Base-by-base conservation (phyloP, 345 rosid genomes). In the Hypericum perforatum region DNA sequence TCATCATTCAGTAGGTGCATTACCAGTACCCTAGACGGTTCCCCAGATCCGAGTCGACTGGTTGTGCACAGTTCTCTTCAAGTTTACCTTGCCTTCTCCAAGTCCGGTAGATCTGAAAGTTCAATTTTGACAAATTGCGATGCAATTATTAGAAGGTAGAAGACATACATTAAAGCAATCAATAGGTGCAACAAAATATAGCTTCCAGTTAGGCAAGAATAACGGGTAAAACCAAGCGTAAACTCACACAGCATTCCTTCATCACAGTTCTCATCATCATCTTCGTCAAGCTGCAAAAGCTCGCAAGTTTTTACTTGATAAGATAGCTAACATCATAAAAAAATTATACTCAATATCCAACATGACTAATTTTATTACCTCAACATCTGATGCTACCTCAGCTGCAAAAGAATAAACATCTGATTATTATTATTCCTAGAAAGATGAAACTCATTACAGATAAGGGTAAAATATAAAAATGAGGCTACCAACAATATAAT, bases 211-310 rank as follows among this genome's bases (percentile, higher is more conserved):
- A 45, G 0, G 15, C 15, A 45, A 14, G 7, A 7, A 2, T 2
- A 45, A 12, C 3, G 16, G 1, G 5, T 5, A 16, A 5, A 12
- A n/a, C 15, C 16, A 16, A 15, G 16, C 7, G 8, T 3, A 7
- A 53, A 85, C 98, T 88, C 68, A 92, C 98, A 92, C 16, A 92
- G 94, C 86, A 92, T 70, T 73, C 96, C 98, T 62, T 79, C 95
- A 41, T 83, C 94, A 43, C 86, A 80, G 78, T 85, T 76, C 52
- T 73, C 98, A 60, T 77, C 78, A 60, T 77, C 78, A 66, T 78
- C 83, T 52, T 65, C 80, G 39, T 16, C 82, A 67, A 66, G 53
- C 98, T 88, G 84, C 66, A 68, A 29, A 59, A 57, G 54, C 7
- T 45, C 68, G 50, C 4, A 63, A 43, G 52, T 43, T 6, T 37